Conservation (phyloP, 805 yeast species). For the Wickerhamomyces rabaulensis region DNA sequence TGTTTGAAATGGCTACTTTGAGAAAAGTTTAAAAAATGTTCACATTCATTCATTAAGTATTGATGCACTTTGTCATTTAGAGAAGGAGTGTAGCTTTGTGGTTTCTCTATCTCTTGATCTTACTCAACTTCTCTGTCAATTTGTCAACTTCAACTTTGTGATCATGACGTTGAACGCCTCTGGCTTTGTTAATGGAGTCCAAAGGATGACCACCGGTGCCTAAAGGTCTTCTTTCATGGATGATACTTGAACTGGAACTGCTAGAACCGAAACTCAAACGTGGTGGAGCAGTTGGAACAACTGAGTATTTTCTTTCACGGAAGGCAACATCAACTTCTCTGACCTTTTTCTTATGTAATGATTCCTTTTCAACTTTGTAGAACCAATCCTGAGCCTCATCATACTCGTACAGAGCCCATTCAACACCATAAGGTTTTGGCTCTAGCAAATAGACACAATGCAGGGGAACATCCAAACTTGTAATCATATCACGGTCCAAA, state of each 20-base stretch:
- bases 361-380: conserved; percentile 47
- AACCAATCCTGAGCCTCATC: conserved; percentile 78
- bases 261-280: conserved; percentile 11
- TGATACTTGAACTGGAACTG: not conserved
- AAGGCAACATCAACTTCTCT: conserved; percentile 67
- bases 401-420: conserved; percentile 85
- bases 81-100: not conserved
- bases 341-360: conserved; percentile 43
- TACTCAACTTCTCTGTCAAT: conserved; percentile 25
- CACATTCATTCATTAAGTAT: not conserved
- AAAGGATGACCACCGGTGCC: not conserved
- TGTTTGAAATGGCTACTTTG: conserved; percentile 2
- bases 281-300: conserved; percentile 71
- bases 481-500: conserved; percentile 70
- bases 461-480: conserved; percentile 87
- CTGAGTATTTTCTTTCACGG: conserved; percentile 64
- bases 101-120: conserved; percentile 1
- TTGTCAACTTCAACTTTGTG: conserved; percentile 18
- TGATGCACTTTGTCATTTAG: too few relatives aligned
- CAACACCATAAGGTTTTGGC: conserved; percentile 93
- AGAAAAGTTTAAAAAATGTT: conserved; percentile 5
- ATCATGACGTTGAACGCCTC: conserved; percentile 11
- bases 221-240: conserved; percentile 1
- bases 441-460: conserved; percentile 89
- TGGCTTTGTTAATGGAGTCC: conserved; percentile 13